Percentiles rank a stretch among this genome's conserved stretches.
These are phyloP conservation scores for Botrytis pseudocinerea DNA, from an alignment of 2,329 filamentous ascomycete species.

Conservation along the genomic window DNA sequence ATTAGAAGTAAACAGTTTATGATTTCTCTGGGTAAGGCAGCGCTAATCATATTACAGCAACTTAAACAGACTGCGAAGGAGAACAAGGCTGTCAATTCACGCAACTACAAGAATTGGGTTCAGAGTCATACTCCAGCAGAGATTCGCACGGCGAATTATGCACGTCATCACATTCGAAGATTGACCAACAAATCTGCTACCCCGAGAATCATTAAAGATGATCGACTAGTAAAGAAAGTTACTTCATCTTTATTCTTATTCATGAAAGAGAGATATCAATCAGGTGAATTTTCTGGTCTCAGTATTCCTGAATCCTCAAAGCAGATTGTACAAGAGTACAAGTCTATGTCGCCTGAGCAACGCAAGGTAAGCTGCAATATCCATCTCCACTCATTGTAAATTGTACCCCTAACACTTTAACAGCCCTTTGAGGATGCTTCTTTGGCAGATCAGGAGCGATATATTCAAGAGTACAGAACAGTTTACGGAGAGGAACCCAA, in stretches of 20 bases:
- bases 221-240: constrained; percentile 51
- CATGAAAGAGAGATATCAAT: constrained; percentile 45
- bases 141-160: constrained; percentile 60
- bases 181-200: background rate
- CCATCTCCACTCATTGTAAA: background rate
- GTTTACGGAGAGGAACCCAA: constrained; percentile 13
- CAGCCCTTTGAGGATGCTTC: constrained; percentile 32
- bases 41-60: constrained; percentile 44
- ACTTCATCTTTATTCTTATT: constrained; percentile 47
- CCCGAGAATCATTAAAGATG: constrained; percentile 49
- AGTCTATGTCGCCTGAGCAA: constrained; percentile 46
- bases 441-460: constrained; percentile 35
- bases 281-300: constrained; percentile 54
- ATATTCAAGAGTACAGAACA: constrained; percentile 28
- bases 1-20: constrained; percentile 41
- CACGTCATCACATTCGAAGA: constrained; percentile 45
- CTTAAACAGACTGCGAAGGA: constrained; percentile 53
- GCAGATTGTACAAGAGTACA: constrained; percentile 51
- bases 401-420: constrained; percentile 1
- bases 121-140: constrained; percentile 54
- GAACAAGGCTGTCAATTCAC: constrained; percentile 47
- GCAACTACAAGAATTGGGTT: constrained; percentile 55
- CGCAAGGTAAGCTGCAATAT: constrained; percentile 43
- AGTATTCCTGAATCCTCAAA: constrained; percentile 43
- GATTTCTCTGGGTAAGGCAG: constrained; percentile 15